Evolutionary conservation across 345 rosid genomes (phyloP).

Genomic region (Salix purpurea): DNA sequence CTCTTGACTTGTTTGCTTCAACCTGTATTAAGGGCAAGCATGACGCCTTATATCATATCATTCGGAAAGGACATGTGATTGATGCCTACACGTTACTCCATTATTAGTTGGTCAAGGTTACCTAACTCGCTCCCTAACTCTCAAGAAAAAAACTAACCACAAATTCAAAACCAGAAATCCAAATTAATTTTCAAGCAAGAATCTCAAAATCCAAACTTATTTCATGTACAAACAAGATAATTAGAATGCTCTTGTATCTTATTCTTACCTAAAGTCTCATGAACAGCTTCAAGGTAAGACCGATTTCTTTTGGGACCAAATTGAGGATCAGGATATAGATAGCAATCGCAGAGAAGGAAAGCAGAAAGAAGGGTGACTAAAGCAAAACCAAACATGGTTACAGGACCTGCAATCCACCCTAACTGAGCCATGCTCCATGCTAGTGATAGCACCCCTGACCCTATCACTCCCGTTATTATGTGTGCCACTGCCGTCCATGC

Average conservation of each 20-base stretch:
- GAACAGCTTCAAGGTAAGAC: constrained; percentile 40
- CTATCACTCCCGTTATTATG: constrained; percentile 52
- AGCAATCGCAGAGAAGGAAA: constrained; percentile 17
- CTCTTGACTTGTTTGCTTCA: too few relatives aligned
- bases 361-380: constrained; percentile 13
- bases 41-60: too few relatives aligned
- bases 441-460: constrained; percentile 44
- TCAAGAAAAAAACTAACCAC: too few relatives aligned
- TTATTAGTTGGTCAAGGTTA: too few relatives aligned
- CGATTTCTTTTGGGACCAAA: constrained; percentile 18
- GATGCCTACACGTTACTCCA: too few relatives aligned
- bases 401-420: constrained; percentile 31
- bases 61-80: too few relatives aligned
- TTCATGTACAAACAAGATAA: too few relatives aligned
- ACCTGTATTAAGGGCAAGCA: too few relatives aligned
- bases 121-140: too few relatives aligned
- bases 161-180: too few relatives aligned
- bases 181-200: too few relatives aligned
- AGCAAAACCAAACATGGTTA: constrained; percentile 14
- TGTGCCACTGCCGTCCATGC: constrained; percentile 50
- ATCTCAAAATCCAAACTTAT: too few relatives aligned
- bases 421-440: constrained; percentile 31
- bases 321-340: constrained; percentile 20
- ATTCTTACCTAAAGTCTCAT: constrained; percentile 24
- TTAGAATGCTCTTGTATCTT: not conserved